Conservation (phyloP, 805 yeast species). For the Saccharomycopsis fibuligera region DNA sequence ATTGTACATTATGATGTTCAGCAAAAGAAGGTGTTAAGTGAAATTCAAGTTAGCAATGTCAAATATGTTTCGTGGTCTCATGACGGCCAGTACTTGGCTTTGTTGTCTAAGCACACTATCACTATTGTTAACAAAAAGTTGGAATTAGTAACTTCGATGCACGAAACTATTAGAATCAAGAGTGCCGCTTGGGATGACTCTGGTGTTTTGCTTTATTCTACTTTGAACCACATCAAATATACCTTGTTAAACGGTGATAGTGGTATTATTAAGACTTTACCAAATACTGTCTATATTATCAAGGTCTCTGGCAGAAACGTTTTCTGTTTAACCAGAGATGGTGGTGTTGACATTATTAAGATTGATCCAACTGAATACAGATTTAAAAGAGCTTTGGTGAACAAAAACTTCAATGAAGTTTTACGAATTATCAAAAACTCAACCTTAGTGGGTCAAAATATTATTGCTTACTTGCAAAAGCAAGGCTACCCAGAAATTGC, state of each 20-base stretch:
- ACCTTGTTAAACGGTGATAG: conserved; percentile 88
- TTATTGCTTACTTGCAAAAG: conserved; percentile 89
- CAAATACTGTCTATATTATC: conserved; percentile 77
- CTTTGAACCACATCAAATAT: conserved; percentile 93
- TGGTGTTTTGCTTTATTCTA: conserved; percentile 86
- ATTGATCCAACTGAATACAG: conserved; percentile 97
- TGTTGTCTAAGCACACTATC: conserved; percentile 86
- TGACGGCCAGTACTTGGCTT: conserved; percentile 82
- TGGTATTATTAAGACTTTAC: conserved; percentile 91
- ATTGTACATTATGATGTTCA: conserved; percentile 88
- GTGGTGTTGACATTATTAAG: conserved; percentile 67
- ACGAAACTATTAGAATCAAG: conserved; percentile 94
- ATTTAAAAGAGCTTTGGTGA: conserved; percentile 87
- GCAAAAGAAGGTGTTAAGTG: conserved; percentile 74
- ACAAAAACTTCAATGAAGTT: conserved; percentile 87
- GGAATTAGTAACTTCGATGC: conserved; percentile 75
- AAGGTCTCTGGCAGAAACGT: conserved; percentile 65
- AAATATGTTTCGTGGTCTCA: conserved; percentile 86
- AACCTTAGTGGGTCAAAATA: conserved; percentile 93
- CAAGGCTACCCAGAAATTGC: conserved; percentile 98
- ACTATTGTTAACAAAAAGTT: conserved; percentile 78
- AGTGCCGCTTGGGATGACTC: conserved; percentile 97
- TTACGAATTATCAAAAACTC: conserved; percentile 81
- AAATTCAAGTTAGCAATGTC: conserved; percentile 64
- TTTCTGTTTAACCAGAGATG: conserved; percentile 78